A percentile compares a stretch with the other conserved stretches of the same genome.
Conservation (phyloP, 495 filamentous ascomycete genomes). For the Polyplosphaeria fusca region DNA sequence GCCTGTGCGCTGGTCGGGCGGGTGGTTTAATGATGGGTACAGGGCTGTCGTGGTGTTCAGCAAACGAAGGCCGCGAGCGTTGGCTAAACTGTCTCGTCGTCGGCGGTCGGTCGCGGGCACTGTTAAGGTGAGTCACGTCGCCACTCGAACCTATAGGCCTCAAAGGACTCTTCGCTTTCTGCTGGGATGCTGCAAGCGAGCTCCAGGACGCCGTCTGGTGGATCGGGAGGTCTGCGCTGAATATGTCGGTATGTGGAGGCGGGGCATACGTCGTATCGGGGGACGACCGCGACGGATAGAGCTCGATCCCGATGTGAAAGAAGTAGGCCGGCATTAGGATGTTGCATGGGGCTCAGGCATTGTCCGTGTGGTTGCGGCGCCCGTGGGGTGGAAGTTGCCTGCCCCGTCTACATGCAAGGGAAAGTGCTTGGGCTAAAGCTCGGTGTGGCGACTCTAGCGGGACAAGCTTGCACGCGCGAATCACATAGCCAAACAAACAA, state of each 20-base stretch:
- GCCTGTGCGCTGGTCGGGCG: constrained; percentile 5
- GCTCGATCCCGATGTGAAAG: constrained; percentile 86
- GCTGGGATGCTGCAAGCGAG: constrained; percentile 3
- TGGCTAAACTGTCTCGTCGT: constrained; percentile 22
- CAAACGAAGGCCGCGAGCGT: constrained; percentile 13
- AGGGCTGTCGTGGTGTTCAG: constrained; percentile 30
- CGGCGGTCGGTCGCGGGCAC: constrained; percentile 4
- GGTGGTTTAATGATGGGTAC: constrained; percentile 23
- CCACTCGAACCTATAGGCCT: constrained; percentile 23
- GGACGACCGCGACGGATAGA: constrained; percentile 51
- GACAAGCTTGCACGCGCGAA: no score
- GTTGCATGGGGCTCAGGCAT: background rate
- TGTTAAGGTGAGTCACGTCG: constrained; percentile 8
- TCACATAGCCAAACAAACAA: no score
- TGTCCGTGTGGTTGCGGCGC: no score
- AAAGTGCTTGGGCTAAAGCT: no score
- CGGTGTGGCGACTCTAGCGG: no score
- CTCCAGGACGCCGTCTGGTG: constrained; percentile 40
- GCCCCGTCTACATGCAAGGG: no score
- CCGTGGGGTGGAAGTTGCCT: no score
- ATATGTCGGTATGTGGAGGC: constrained; percentile 48
- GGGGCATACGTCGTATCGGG: constrained; percentile 41
- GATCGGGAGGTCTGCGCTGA: constrained; percentile 44
- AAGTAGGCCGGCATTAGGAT: constrained; percentile 75
- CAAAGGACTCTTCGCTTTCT: background rate